These are phyloP conservation scores for Ceratocystiopsis sp. DNA, from an alignment of 2,329 filamentous ascomycete genomes.

Conservation along the genomic window DNA sequence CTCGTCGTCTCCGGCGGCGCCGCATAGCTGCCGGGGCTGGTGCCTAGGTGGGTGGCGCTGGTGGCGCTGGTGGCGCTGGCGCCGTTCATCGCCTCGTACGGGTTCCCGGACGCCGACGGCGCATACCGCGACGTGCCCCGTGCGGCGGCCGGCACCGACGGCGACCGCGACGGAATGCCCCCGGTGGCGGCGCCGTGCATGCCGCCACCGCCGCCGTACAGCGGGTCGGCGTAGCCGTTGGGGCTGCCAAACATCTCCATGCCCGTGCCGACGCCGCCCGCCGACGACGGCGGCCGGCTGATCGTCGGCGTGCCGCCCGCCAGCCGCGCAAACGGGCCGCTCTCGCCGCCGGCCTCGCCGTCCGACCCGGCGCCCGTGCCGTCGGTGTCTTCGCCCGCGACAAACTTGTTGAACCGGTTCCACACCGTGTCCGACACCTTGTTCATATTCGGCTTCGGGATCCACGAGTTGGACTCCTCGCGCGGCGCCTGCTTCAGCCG, in stretches of 20 bases:
- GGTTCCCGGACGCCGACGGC: conserved; percentile 15
- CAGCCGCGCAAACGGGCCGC: conserved; percentile 70
- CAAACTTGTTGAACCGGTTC: conserved; percentile 91
- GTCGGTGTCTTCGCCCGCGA: conserved; percentile 75
- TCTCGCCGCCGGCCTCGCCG: conserved; percentile 38
- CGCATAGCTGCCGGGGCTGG: too few species aligned
- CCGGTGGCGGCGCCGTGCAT: conserved; percentile 13
- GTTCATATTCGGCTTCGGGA: conserved; percentile 88
- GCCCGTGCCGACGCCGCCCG: conserved; percentile 34
- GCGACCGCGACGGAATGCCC: conserved; percentile 11
- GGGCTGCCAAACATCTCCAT: conserved; percentile 53
- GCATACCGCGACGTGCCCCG: conserved; percentile 35
- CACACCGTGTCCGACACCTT: conserved; percentile 85
- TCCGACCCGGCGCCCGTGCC: conserved; percentile 35
- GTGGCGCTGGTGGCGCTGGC: neutral
- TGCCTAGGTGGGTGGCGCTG: neutral
- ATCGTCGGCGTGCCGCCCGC: conserved; percentile 59
- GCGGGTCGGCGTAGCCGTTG: conserved; percentile 13
- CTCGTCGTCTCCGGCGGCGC: too few species aligned
- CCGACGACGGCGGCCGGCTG: conserved; percentile 54
- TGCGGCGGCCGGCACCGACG: conserved; percentile 19
- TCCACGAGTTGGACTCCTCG: conserved; percentile 71
- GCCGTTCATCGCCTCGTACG: too few species aligned
- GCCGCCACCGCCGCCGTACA: conserved; percentile 16
- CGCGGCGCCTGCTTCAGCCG: conserved; percentile 74